These are phyloP conservation scores for Aspergillus nidulans DNA, from an alignment of 495 filamentous ascomycete species.

Conservation along the genomic window DNA sequence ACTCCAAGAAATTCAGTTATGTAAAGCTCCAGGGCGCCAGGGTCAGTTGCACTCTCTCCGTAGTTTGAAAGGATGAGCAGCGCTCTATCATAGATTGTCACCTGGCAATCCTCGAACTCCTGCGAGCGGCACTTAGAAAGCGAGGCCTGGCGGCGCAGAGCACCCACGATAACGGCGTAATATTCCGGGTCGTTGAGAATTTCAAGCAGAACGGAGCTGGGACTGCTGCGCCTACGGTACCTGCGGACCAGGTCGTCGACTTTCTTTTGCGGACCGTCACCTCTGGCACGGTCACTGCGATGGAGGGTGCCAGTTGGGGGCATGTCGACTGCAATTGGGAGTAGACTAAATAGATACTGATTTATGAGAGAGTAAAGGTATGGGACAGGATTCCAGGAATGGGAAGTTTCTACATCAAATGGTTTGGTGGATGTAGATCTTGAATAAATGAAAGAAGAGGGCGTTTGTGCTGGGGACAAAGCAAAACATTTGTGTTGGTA, in stretches of 20 bases:
- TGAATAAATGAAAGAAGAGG: slow-evolving; percentile 1
- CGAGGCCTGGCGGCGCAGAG: slow-evolving; percentile 27
- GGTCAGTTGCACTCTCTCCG: slow-evolving; percentile 20
- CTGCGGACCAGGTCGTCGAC: slow-evolving; percentile 22
- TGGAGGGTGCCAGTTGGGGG: not conserved
- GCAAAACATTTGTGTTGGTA: not conserved
- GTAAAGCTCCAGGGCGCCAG: slow-evolving; percentile 36
- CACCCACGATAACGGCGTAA: slow-evolving; percentile 20
- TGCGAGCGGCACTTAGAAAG: slow-evolving; percentile 33
- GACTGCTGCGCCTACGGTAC: slow-evolving; percentile 17
- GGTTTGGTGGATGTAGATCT: not conserved
- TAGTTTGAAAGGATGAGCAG: slow-evolving; percentile 31
- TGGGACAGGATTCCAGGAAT: not conserved
- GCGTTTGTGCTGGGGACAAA: not conserved
- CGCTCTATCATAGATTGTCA: slow-evolving; percentile 39
- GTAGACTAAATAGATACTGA: not conserved
- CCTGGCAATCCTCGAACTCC: slow-evolving; percentile 32
- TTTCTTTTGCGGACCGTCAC: slow-evolving; percentile 4
- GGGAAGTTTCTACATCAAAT: not conserved
- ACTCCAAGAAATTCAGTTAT: slow-evolving; percentile 37
- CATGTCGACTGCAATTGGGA: slow-evolving; percentile 1
- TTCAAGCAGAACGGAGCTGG: slow-evolving; percentile 21
- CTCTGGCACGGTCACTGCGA: not conserved
- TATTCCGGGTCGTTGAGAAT: slow-evolving; percentile 19
- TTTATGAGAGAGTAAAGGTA: not conserved